Conservation (phyloP, 73 alveolate species). For the Tetrahymena elliotti region DNA sequence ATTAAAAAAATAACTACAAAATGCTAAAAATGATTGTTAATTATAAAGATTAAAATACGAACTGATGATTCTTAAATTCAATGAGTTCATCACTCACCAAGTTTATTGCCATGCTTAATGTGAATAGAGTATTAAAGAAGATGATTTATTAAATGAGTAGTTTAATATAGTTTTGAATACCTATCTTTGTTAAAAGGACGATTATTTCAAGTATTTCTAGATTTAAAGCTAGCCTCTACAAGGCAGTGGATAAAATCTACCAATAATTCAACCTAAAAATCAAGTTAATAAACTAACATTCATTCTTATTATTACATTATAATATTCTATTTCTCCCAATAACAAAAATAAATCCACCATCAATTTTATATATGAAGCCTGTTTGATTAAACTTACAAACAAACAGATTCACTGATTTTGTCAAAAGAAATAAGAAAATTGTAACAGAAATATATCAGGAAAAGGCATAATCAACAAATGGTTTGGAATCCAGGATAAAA, state of each 20-base stretch:
- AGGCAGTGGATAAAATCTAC: not conserved
- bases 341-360: too few relatives aligned
- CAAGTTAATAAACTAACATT: not conserved
- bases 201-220: not conserved
- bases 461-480: too few relatives aligned
- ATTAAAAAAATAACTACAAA: not conserved
- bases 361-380: too few relatives aligned
- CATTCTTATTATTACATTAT: too few relatives aligned
- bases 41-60: not conserved
- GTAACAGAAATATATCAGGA: too few relatives aligned
- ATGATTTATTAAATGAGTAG: not conserved
- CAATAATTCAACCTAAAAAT: not conserved
- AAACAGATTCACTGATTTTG: too few relatives aligned
- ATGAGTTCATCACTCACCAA: not conserved
- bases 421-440: too few relatives aligned
- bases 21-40: not conserved
- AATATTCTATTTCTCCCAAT: not conserved
- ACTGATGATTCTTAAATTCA: not conserved
- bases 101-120: not conserved
- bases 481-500: too few relatives aligned
- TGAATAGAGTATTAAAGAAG: not conserved
- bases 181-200: not conserved
- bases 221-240: not conserved
- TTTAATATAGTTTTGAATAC: not conserved
- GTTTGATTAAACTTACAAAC: too few relatives aligned